Conservation (phyloP, 495 filamentous ascomycete species). For the Thermothielavioides terrestris region DNA sequence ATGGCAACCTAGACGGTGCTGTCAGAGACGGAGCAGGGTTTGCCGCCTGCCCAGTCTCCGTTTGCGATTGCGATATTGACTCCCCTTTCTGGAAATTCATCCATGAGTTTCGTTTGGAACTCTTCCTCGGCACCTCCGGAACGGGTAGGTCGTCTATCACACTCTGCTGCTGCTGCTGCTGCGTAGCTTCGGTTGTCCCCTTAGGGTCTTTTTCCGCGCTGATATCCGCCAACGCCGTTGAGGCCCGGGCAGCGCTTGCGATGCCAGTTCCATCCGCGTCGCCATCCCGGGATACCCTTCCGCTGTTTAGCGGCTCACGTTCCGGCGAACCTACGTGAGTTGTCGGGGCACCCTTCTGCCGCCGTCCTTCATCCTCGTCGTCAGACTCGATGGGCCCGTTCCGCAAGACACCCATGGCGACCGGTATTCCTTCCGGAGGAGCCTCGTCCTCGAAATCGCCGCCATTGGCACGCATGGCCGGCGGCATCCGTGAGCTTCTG, state of each 20-base stretch:
- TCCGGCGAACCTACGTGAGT: slow-evolving; percentile 24
- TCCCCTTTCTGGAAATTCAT: slow-evolving; percentile 11
- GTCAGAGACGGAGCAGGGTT: slow-evolving; percentile 9
- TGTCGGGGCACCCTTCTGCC: slow-evolving; percentile 15
- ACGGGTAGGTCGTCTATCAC: slow-evolving; percentile 7
- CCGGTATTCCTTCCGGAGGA: slow-evolving; percentile 48
- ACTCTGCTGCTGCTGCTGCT: too few species aligned
- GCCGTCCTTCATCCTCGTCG: slow-evolving; percentile 39
- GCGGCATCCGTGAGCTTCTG: slow-evolving; percentile 64
- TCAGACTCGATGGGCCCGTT: slow-evolving; percentile 53
- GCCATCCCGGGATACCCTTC: slow-evolving; percentile 33
- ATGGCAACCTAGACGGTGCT: slow-evolving; percentile 46
- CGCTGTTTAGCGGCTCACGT: slow-evolving; percentile 36
- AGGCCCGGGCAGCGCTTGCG: slow-evolving; percentile 5
- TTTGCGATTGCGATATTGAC: slow-evolving; percentile 2
- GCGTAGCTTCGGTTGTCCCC: neutral
- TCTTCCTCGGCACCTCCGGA: slow-evolving; percentile 50
- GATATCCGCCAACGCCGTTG: slow-evolving; percentile 52
- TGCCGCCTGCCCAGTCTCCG: neutral
- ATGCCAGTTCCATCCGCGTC: slow-evolving; percentile 30
- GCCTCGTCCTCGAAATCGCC: slow-evolving; percentile 47
- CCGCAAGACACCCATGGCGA: slow-evolving; percentile 48
- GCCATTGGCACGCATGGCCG: slow-evolving; percentile 44
- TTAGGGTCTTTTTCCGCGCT: slow-evolving; percentile 45
- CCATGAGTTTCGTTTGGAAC: slow-evolving; percentile 47